Evolutionary conservation across 179 eudicot genomes (phyloP), one percentile per base, ranked within the genome.

Genomic region (Spinacia oleracea): DNA sequence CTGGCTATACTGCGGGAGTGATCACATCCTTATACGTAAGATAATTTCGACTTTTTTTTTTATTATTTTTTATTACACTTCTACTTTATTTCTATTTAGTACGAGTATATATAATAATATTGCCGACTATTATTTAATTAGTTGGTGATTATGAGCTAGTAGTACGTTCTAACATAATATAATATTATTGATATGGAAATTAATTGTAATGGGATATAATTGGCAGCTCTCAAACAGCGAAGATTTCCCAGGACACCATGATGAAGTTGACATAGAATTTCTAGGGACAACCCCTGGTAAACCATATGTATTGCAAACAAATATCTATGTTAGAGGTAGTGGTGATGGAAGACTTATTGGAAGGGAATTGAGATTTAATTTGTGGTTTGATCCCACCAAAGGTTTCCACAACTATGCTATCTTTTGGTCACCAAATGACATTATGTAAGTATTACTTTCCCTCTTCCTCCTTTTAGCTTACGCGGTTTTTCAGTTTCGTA

Each of bases 1-100:
- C 97, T 0, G 97, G 98, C 34, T 94, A 93, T 81, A 94, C 98
- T 7, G 98, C 98, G 0, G 98, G 98, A 72, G 97, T 93, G 23
- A 93, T 91, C 48, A 90, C 98, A 32, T 86, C 94, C 15, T 85
- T 94, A 68, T 94, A 94, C 48, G 98, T 93, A 21, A 85, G 90
- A n/a, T 4, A 48, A 12, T 11, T 31, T 15, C 0, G 31, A 29
- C 11, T 12, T 29, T 16, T 29, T 27, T 18, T 32, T 16, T 3
- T 40, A 1, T 11, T 9, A 27, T 4, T 21, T 21, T 21, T 10
- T 50, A 16, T 51, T 4, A 5, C 1, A 11, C 23, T 20, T 3
- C n/a, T 0, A 29, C 8, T 56, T 56, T 56, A 21, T 0, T 9
- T 43, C 11, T 8, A 3, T 43, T 7, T 4, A 43, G 5, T 43